Evolutionary conservation across 768 basidiomycete genomes (phyloP).

Genomic region (Termitomyces sp.): DNA sequence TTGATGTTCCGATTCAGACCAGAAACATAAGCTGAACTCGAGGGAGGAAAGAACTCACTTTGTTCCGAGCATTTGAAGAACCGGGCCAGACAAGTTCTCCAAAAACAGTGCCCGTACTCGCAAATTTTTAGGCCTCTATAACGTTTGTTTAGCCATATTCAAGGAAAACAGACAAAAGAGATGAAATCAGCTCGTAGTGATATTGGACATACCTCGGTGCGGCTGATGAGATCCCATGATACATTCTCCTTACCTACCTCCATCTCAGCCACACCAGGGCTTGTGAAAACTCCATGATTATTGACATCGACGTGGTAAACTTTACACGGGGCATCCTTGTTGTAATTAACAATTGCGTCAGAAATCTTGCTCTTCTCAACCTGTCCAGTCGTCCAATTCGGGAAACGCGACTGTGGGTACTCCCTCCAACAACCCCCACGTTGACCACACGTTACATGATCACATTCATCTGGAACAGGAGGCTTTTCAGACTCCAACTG

Average conservation of each 20-base stretch:
- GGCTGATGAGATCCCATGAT: slow-evolving; percentile 34
- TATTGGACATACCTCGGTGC: slow-evolving; percentile 26
- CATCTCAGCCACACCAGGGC: slow-evolving; percentile 19
- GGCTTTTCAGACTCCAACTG: slow-evolving; percentile 26
- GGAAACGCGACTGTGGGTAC: slow-evolving; percentile 44
- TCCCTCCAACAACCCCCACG: slow-evolving; percentile 28
- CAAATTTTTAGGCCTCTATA: slow-evolving; percentile 26
- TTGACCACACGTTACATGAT: slow-evolving; percentile 26
- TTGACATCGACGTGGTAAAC: slow-evolving; percentile 38
- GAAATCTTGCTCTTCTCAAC: slow-evolving; percentile 34
- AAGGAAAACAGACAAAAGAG: neutral
- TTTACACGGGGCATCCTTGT: slow-evolving; percentile 18
- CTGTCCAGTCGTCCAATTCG: slow-evolving; percentile 50
- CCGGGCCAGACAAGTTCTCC: slow-evolving; percentile 43
- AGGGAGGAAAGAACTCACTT: slow-evolving; percentile 28
- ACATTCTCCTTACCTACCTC: slow-evolving; percentile 17
- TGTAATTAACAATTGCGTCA: slow-evolving; percentile 27
- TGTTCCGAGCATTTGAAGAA: slow-evolving; percentile 56
- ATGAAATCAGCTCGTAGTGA: neutral
- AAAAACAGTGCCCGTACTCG: slow-evolving; percentile 49
- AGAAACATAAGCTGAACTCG: neutral
- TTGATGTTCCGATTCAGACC: slow-evolving; percentile 14
- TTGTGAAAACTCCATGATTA: slow-evolving; percentile 28
- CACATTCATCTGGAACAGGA: slow-evolving; percentile 30
- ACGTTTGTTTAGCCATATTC: neutral